Evolutionary conservation across 2,329 filamentous ascomycete genomes (phyloP), one percentile per base, ranked within the genome.

Genomic region (Purpureocillium lavendulum): DNA sequence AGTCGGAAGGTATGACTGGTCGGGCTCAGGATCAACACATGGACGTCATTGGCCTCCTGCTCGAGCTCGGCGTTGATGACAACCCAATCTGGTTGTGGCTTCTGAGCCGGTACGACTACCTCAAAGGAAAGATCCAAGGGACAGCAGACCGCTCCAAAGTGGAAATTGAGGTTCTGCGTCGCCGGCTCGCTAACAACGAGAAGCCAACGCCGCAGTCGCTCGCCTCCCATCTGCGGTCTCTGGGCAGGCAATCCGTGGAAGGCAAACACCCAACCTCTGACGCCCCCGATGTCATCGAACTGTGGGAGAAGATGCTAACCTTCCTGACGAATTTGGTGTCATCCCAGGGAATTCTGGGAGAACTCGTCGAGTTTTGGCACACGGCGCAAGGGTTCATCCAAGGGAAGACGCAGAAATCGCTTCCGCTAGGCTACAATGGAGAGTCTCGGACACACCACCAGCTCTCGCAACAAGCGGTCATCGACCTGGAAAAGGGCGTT

Each of bases 31-130:
- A 95, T 49, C 75, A 81, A 57, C 84, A 96, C 53, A 87, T 96
- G 78, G 87, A 95, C 56, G 70, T 96, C 35, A 97, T 98, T 40
- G 74, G 80, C 16, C 71, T 96, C 29, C 71, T 98, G 39, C 67
- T 98, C n/a, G 90, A 98, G 59, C 70, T 98, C 15, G 94, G 92
- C 7, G 88, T 95, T 3, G 84, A 94, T 9, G 88, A 97, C 43
- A 98, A 94, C 52, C 92, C 92, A 2, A 94, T 98, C 45, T 95
- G 87, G 86, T 75, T 94, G 10, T 98, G 92, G 89, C 77, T 98
- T 18, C 69, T 90, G 40, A 95, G 87, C 54, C 81, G 87, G 34
- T 94, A 89, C 55, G 87, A 95, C 47, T 82, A 89, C 54, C 71
- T 98, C 40, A 96, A 92, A 61, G 80, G 80, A 47, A 94, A 86